A percentile compares a stretch with the other conserved stretches of the same genome.
Evolutionary conservation across 306 rosid genomes (phyloP).

Genomic region (Prinsepia uniflora): DNA sequence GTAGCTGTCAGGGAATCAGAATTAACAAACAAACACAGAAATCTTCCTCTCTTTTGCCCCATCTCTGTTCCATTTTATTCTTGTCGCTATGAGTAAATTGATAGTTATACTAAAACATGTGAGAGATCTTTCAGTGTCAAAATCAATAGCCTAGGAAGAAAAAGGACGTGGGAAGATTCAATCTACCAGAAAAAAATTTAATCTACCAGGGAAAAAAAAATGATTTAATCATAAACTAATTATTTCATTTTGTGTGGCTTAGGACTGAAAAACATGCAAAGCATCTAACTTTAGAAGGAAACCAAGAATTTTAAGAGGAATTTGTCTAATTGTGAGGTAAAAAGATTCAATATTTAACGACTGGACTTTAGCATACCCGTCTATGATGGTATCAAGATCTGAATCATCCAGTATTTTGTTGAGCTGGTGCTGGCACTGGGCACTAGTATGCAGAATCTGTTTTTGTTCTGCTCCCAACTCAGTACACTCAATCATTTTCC

Average conservation of each 20-base stretch:
- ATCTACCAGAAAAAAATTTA: not conserved
- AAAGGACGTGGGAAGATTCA: not conserved
- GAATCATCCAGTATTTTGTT: conserved; percentile 87
- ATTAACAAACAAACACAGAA: not conserved
- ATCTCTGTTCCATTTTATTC: no score
- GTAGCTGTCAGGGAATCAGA: conserved; percentile 45
- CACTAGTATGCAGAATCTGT: conserved; percentile 57
- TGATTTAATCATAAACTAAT: not conserved
- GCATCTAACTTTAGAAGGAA: no score
- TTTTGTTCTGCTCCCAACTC: conserved; percentile 67
- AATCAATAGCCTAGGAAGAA: not conserved
- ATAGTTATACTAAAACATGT: no score
- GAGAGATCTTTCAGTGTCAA: no score
- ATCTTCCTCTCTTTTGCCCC: not conserved
- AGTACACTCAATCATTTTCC: conserved; percentile 67
- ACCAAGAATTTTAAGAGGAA: not conserved
- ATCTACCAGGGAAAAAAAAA: not conserved
- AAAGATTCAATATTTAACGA: not conserved
- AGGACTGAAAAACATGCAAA: not conserved
- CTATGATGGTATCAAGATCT: conserved; percentile 80
- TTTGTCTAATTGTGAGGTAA: not conserved
- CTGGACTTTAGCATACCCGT: conserved; percentile 52
- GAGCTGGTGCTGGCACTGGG: conserved; percentile 82
- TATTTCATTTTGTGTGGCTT: not conserved
- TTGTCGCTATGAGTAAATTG: no score